A percentile compares a stretch with the other conserved stretches of the same genome.
Evolutionary conservation across 2,329 filamentous ascomycete species (phyloP).

Genomic region (Trichophaea hybrida): DNA sequence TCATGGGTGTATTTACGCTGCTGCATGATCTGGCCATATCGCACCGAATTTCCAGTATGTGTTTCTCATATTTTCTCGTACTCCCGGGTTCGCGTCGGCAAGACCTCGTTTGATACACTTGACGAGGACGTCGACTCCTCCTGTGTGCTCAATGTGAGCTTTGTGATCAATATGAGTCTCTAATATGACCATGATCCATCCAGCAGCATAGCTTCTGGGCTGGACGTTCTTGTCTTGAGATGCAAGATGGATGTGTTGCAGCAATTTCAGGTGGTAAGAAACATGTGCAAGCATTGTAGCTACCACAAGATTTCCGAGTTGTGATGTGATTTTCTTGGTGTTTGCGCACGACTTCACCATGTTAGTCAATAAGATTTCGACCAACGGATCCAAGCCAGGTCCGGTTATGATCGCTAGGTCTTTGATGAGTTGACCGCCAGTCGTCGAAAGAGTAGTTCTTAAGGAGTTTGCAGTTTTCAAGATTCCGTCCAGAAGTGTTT

Average conservation of each 20-base stretch:
- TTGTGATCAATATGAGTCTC: slow-evolving; percentile 66
- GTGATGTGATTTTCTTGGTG: slow-evolving; percentile 84
- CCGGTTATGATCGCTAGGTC: slow-evolving; percentile 67
- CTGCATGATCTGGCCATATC: slow-evolving; percentile 64
- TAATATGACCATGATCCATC: slow-evolving; percentile 73
- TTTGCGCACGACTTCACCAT: slow-evolving; percentile 78
- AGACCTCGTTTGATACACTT: slow-evolving; percentile 82
- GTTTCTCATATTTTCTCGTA: slow-evolving; percentile 69
- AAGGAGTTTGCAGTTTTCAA: slow-evolving; percentile 72
- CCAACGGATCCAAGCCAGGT: slow-evolving; percentile 68
- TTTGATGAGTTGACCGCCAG: slow-evolving; percentile 70
- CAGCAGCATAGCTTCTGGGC: slow-evolving; percentile 60
- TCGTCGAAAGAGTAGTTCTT: slow-evolving; percentile 77
- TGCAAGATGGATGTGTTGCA: slow-evolving; percentile 73
- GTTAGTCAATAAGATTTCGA: slow-evolving; percentile 76
- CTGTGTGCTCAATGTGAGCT: slow-evolving; percentile 66
- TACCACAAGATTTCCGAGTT: slow-evolving; percentile 69
- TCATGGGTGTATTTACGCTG: slow-evolving; percentile 42
- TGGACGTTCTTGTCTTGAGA: slow-evolving; percentile 89
- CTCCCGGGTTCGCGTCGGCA: slow-evolving; percentile 75
- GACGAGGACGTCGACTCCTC: slow-evolving; percentile 68
- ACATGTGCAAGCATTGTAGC: slow-evolving; percentile 64
- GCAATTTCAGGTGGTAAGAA: slow-evolving; percentile 62
- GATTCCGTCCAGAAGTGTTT: slow-evolving; percentile 68
- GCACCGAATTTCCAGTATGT: slow-evolving; percentile 74